Base-by-base conservation (phyloP, 2,329 filamentous ascomycete genomes). In the Myrmaecium sp. region DNA sequence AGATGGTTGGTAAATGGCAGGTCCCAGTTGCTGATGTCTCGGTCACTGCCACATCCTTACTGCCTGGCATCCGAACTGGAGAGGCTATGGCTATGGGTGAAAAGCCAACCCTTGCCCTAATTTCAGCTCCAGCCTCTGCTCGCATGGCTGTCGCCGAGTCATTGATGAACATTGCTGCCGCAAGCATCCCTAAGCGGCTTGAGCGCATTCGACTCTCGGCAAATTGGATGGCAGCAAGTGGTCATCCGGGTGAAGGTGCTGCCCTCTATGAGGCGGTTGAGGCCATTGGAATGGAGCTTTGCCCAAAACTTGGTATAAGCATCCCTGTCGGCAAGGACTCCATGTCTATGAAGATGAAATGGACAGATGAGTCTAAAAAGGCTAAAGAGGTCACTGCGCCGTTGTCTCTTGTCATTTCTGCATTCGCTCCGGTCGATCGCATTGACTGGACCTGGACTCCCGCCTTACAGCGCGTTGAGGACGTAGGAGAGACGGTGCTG, bases 11-110 rank as follows among this genome's bases (percentile, higher is more conserved):
- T 2, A 82, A 80, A 26, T 95, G 86, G 86, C 89, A 95, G 50
- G 79, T 75, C 8, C 89, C 89, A 3, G 83, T 95, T 9, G 75
- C 89, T 4, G 84, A 98, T 50, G 84, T 92, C 25, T 86, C 83
- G 3, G 86, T 95, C 14, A 95, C 86, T 13, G 73, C 80, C 1
- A 86, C 81, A 1, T 77, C 81, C 3, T 72, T 93, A 39, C 67
- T 71, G 24, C 58, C 64, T 10, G 79, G 75, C 32, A 65, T 77
- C 25, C 74, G 66, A 42, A 79, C 74, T 15, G 89, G 89, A 38
- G 89, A 95, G 52, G 84, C 84, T n/a, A 93, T 95, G 81, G 76
- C 83, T 2, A 91, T 93, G 77, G 89, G 89, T 17, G 86, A 94
- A 55, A 89, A 79, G 54, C 81, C 84, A 21, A 77, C 74, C 0